phyloP scores from a whole-genome alignment of 2,329 filamentous ascomycete genomes.

The Colletotrichum siamense region DNA sequence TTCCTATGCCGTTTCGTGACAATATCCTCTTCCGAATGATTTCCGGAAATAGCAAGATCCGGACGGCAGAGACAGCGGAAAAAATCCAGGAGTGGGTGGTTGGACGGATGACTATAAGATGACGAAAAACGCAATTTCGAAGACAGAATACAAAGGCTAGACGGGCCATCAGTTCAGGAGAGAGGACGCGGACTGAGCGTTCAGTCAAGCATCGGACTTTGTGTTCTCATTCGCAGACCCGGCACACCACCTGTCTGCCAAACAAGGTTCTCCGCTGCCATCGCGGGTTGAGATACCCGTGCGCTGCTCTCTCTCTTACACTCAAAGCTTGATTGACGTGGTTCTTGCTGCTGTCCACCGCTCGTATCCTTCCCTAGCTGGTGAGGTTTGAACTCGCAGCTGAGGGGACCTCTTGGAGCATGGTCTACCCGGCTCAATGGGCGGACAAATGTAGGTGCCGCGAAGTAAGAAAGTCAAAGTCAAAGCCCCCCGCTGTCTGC shows the following conservation, averaged over 20 bases:
- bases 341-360: background rate
- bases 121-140: background rate
- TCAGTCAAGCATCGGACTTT: background rate
- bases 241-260: background rate
- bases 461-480: background rate
- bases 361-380: background rate
- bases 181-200: background rate
- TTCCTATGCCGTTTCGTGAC: background rate
- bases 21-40: background rate
- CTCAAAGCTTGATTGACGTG: background rate
- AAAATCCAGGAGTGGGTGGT: background rate
- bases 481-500: background rate
- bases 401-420: background rate
- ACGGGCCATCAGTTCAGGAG: background rate
- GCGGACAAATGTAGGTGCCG: background rate
- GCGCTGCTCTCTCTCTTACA: background rate
- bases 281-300: background rate
- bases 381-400: background rate
- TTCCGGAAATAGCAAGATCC: background rate
- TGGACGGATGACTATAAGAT: background rate
- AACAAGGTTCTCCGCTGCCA: background rate
- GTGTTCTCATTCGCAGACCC: background rate
- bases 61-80: background rate
- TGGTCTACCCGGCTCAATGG: background rate
- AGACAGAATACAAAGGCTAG: background rate